Evolutionary conservation across 495 filamentous ascomycete genomes (phyloP).

Genomic region (Letharia lupina): DNA sequence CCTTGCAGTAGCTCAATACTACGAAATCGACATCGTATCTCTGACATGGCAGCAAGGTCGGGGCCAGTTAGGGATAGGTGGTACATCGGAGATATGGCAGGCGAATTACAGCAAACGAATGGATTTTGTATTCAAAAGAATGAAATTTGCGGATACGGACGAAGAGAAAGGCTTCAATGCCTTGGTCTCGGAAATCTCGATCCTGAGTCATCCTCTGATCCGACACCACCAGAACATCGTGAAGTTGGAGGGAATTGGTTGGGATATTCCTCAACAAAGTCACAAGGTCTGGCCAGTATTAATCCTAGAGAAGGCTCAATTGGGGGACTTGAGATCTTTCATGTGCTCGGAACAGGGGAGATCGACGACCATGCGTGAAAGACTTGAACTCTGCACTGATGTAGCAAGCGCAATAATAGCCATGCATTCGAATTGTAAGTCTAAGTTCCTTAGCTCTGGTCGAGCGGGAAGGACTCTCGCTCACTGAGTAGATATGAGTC

Average conservation of each 20-base stretch:
- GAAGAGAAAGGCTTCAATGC: constrained; percentile 14
- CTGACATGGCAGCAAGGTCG: constrained; percentile 17
- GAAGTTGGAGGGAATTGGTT: constrained; percentile 21
- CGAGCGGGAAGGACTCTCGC: neutral
- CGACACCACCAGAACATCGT: constrained; percentile 20
- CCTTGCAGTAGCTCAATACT: neutral
- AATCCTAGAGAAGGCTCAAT: constrained; percentile 22
- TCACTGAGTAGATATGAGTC: constrained; percentile 23
- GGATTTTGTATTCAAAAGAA: constrained; percentile 1
- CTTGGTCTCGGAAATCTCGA: neutral
- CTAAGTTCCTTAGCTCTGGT: neutral
- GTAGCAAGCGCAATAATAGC: constrained; percentile 8
- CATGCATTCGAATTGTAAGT: constrained; percentile 4
- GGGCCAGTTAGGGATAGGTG: constrained; percentile 12
- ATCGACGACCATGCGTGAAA: neutral
- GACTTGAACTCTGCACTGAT: constrained; percentile 6
- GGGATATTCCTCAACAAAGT: constrained; percentile 14
- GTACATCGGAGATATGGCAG: constrained; percentile 14
- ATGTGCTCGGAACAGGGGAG: neutral
- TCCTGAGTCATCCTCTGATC: constrained; percentile 10
- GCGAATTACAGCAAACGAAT: neutral
- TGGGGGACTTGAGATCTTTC: constrained; percentile 15
- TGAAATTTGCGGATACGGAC: neutral
- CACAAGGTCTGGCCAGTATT: constrained; percentile 22
- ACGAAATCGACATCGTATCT: constrained; percentile 14